Conservation (phyloP, 2,329 filamentous ascomycete genomes). For the Fusarium sp. region DNA sequence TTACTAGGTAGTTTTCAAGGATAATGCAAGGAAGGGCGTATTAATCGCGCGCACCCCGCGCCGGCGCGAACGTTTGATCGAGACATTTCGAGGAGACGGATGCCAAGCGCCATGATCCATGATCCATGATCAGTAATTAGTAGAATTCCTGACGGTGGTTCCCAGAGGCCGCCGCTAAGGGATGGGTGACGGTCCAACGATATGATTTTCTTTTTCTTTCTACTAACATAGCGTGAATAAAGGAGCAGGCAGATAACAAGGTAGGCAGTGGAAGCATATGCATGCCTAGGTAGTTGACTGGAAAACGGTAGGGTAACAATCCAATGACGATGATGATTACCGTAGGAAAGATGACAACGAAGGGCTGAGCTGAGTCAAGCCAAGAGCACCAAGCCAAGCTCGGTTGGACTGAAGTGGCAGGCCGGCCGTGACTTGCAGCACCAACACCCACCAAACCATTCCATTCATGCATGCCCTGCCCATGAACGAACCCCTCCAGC, state of each 20-base stretch:
- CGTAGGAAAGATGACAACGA: slow-evolving; percentile 35
- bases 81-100: slow-evolving; percentile 16
- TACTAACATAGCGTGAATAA: not conserved
- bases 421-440: slow-evolving; percentile 18
- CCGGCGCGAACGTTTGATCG: slow-evolving; percentile 33
- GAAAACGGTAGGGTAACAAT: slow-evolving; percentile 23
- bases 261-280: slow-evolving; percentile 13
- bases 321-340: slow-evolving; percentile 25
- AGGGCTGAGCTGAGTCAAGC: slow-evolving; percentile 20
- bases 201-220: not conserved
- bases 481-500: slow-evolving; percentile 27
- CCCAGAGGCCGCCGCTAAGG: slow-evolving; percentile 15
- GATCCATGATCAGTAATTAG: slow-evolving; percentile 14
- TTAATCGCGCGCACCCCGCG: slow-evolving; percentile 39
- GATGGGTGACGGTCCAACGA: slow-evolving; percentile 4
- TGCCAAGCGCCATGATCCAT: slow-evolving; percentile 33
- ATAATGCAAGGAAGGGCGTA: slow-evolving; percentile 37
- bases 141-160: not conserved
- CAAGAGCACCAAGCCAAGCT: slow-evolving; percentile 14
- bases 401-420: slow-evolving; percentile 36
- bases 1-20: slow-evolving; percentile 33
- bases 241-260: slow-evolving; percentile 20
- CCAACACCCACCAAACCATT: slow-evolving; percentile 3
- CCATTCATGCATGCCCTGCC: not conserved
- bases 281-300: slow-evolving; percentile 19